Evolutionary conservation across 441 rosid genomes (phyloP).

Genomic region (Monsonia emarginata): DNA sequence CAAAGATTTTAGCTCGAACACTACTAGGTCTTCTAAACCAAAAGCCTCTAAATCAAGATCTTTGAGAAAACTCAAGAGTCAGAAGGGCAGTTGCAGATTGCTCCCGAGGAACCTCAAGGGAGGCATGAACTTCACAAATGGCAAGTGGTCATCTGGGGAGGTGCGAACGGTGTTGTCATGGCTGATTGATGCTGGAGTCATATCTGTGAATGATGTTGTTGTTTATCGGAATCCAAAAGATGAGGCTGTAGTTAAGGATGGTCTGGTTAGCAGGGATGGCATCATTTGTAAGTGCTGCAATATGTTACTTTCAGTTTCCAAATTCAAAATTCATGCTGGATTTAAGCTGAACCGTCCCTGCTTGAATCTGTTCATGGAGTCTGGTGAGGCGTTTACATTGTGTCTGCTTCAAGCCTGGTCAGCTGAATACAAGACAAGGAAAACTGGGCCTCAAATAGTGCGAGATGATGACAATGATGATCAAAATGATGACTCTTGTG

Average conservation of each 20-base stretch:
- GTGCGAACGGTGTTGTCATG: slow-evolving; percentile 70
- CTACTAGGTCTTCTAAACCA: slow-evolving; percentile 33
- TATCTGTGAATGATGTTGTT: slow-evolving; percentile 58
- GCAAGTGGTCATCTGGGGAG: slow-evolving; percentile 40
- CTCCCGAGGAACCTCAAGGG: slow-evolving; percentile 48
- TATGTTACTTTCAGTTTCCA: slow-evolving; percentile 52
- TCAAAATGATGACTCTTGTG: slow-evolving; percentile 91
- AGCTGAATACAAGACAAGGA: slow-evolving; percentile 64
- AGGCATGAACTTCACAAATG: slow-evolving; percentile 31
- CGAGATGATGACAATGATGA: slow-evolving; percentile 57
- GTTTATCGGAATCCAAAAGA: slow-evolving; percentile 57
- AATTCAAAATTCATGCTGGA: slow-evolving; percentile 78
- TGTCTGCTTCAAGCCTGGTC: slow-evolving; percentile 92
- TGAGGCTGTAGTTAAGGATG: slow-evolving; percentile 60
- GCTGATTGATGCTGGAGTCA: slow-evolving; percentile 53
- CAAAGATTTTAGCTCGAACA: slow-evolving; percentile 34
- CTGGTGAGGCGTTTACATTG: slow-evolving; percentile 63
- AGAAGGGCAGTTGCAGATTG: slow-evolving; percentile 53
- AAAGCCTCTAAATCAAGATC: slow-evolving; percentile 38
- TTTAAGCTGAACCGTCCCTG: slow-evolving; percentile 58
- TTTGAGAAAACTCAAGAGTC: slow-evolving; percentile 36
- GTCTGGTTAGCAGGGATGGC: slow-evolving; percentile 58
- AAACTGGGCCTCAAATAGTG: slow-evolving; percentile 35
- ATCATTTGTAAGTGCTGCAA: slow-evolving; percentile 73
- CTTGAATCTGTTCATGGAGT: slow-evolving; percentile 72